Evolutionary conservation across 768 basidiomycete genomes (phyloP).

Genomic region (Sarcodon aspratus): DNA sequence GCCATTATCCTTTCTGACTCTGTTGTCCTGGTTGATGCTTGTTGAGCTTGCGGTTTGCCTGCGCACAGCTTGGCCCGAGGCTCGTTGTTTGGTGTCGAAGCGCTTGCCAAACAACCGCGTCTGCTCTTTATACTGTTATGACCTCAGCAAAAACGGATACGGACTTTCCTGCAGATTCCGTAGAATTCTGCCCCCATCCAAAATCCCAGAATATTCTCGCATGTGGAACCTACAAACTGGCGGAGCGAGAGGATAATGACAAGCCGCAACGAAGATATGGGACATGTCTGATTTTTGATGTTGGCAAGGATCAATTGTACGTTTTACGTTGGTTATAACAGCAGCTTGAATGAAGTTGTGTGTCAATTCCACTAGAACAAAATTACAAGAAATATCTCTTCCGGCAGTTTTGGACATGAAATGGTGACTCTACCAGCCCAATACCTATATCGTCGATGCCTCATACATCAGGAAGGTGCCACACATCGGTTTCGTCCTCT

Average conservation of each 20-base stretch:
- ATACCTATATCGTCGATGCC: neutral
- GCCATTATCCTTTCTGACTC: conserved; percentile 21
- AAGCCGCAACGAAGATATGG: conserved; percentile 41
- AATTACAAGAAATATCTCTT: conserved; percentile 53
- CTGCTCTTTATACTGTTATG: neutral
- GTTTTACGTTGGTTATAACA: conserved; percentile 4
- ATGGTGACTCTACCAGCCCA: conserved; percentile 44
- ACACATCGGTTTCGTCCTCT: conserved; percentile 26
- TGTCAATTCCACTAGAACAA: conserved; percentile 20
- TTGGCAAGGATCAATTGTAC: conserved; percentile 27
- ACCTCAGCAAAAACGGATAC: conserved; percentile 38
- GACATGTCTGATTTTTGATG: conserved; percentile 59
- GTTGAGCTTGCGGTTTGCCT: no score
- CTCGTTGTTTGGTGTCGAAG: neutral
- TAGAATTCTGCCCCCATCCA: conserved; percentile 81
- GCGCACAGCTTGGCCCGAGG: neutral
- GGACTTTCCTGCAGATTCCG: conserved; percentile 74
- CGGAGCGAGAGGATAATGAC: conserved; percentile 3
- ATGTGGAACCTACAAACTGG: conserved; percentile 87
- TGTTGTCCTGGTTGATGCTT: no score
- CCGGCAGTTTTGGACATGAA: conserved; percentile 91
- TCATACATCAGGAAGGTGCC: conserved; percentile 36
- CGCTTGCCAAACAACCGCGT: neutral
- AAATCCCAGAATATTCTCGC: conserved; percentile 54
- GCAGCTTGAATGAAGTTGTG: no score